These are phyloP conservation scores for Leersia perrieri DNA, from an alignment of 176 grass and related monocot genomes.

Conservation along the genomic window DNA sequence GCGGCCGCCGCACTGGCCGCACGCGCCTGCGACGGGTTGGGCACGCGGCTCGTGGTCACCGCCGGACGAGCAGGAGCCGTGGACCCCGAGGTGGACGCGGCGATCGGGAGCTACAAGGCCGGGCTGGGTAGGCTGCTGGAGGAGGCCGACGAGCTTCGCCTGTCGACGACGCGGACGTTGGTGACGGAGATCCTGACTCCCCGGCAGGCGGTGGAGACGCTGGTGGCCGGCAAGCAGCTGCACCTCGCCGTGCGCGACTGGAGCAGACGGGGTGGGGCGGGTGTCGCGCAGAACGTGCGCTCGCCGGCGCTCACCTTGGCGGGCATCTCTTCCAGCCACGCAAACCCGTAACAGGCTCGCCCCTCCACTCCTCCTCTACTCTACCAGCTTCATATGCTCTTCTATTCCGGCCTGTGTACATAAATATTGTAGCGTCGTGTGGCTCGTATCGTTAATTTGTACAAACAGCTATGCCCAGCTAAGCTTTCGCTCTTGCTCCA, in stretches of 20 bases:
- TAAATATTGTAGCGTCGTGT: neutral
- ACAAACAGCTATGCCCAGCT: neutral
- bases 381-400: neutral
- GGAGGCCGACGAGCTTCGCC: conserved; percentile 59
- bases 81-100: conserved; percentile 41
- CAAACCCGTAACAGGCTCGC: conserved; percentile 26
- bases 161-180: conserved; percentile 41
- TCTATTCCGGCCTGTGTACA: neutral
- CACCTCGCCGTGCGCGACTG: conserved; percentile 54
- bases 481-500: too few species aligned
- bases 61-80: neutral
- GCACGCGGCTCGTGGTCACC: neutral
- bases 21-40: neutral
- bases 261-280: conserved; percentile 39
- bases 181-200: conserved; percentile 53
- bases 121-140: conserved; percentile 39
- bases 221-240: conserved; percentile 60
- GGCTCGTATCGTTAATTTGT: neutral
- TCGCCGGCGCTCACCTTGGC: neutral
- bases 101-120: conserved; percentile 43
- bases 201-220: conserved; percentile 63
- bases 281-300: neutral
- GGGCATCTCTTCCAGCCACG: neutral
- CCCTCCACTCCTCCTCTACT: neutral
- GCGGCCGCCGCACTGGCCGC: neutral